Conservation (phyloP, 2,329 filamentous ascomycete species). For the Aspergillus ochraceus region DNA sequence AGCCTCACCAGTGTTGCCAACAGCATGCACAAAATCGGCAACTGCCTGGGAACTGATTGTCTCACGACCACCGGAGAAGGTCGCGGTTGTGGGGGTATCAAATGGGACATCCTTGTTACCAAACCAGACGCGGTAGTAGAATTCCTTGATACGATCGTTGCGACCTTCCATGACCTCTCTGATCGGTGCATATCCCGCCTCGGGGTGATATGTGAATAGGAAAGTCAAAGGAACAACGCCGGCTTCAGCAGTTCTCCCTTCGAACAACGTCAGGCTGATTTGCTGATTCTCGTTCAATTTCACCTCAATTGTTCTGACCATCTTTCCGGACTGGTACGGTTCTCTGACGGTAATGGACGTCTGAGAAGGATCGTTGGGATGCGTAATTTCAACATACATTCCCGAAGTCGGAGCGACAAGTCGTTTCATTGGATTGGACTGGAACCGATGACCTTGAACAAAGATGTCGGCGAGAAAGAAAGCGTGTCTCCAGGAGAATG, state of each 20-base stretch:
- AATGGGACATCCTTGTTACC: constrained; percentile 81
- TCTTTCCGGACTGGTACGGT: constrained; percentile 79
- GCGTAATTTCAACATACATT: constrained; percentile 81
- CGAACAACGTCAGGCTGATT: constrained; percentile 86
- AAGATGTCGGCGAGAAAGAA: constrained; percentile 92
- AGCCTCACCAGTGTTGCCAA: constrained; percentile 95
- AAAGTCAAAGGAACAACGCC: constrained; percentile 81
- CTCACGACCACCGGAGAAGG: constrained; percentile 85
- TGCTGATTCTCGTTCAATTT: constrained; percentile 73
- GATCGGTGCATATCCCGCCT: constrained; percentile 96
- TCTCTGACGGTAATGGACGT: constrained; percentile 87
- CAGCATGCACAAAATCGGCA: constrained; percentile 98
- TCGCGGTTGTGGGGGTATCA: constrained; percentile 78
- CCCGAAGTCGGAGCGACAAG: constrained; percentile 86
- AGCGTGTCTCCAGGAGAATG: constrained; percentile 90
- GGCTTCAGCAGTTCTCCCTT: constrained; percentile 84
- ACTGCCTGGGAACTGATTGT: constrained; percentile 90
- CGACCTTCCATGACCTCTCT: constrained; percentile 93
- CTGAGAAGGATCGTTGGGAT: constrained; percentile 79
- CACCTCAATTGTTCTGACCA: constrained; percentile 84
- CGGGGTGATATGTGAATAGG: constrained; percentile 89
- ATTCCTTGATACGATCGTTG: constrained; percentile 98
- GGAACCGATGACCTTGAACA: constrained; percentile 93
- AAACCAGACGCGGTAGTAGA: constrained; percentile 98
- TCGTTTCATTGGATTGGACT: constrained; percentile 91